Evolutionary conservation across 83 land plant species (phyloP), one percentile per base, ranked within the genome.

Genomic region (Thuja plicata): DNA sequence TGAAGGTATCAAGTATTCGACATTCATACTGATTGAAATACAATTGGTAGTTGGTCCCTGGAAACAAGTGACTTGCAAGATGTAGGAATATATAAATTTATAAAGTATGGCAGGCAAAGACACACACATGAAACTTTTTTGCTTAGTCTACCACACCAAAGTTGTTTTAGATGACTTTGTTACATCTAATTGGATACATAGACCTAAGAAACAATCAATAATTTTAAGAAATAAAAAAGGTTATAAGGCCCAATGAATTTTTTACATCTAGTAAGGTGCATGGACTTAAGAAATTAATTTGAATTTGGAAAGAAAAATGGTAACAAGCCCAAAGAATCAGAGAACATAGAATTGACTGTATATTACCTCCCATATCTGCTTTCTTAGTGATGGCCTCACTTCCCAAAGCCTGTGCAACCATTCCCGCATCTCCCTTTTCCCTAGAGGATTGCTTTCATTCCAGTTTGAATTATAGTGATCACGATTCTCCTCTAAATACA

Each of bases 321-420:
- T 15, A n/a, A 21, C 21, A 55, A 41, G 70, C 48, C 57, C 37
- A 50, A 80, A 90, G 54, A 35, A 15, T 27, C 8, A 81, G 48
- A 82, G n/a, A 81, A 1, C 46, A 10, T 46, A 13, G 11, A 82
- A 46, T 17, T 34, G 54, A 45, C 85, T 41, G 54, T 41, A 41
- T 24, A 4, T 21, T 95, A 97, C 99, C 99, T 97, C 96, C 99
- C 99, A 98, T 88, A 94, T 93, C 30, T 92, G 90, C 3, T 92
- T 89, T 89, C 96, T 94, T 60, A 95, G 89, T 37, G 84, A 94
- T 45, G 96, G 98, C 90, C 93, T 94, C 87, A 16, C 89, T 91
- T 84, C 80, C 99, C 99, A 97, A 82, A 98, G 95, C 89, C 91
- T 96, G 70, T 91, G 95, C 85, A 98, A 88, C 99, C 99, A 98